These are phyloP conservation scores for Volutella citrinella DNA, from an alignment of 2,329 filamentous ascomycete genomes.

Conservation along the genomic window DNA sequence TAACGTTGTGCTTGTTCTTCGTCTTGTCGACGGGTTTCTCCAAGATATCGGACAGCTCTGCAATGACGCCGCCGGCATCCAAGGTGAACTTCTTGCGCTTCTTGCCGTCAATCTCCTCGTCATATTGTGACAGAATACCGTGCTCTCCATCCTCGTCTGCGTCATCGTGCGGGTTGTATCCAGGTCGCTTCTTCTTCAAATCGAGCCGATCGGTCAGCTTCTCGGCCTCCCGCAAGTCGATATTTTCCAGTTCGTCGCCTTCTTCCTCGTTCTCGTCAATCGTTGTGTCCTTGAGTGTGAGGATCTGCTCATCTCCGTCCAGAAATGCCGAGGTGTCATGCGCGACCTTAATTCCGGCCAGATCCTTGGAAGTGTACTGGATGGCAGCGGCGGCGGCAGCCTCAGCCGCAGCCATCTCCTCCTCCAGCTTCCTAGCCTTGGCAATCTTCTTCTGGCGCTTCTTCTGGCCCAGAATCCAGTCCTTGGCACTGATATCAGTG, in stretches of 20 bases:
- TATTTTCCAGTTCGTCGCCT: slow-evolving; percentile 84
- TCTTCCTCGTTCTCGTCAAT: slow-evolving; percentile 82
- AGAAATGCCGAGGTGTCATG: slow-evolving; percentile 82
- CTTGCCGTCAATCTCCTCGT: slow-evolving; percentile 91
- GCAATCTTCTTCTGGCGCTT: slow-evolving; percentile 92
- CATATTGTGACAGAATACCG: slow-evolving; percentile 82
- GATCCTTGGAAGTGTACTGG: slow-evolving; percentile 79
- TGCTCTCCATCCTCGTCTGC: slow-evolving; percentile 63
- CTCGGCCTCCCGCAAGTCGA: slow-evolving; percentile 69
- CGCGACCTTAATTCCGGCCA: slow-evolving; percentile 87
- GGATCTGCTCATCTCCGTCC: slow-evolving; percentile 79
- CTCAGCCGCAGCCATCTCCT: slow-evolving; percentile 77
- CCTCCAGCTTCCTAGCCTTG: slow-evolving; percentile 66
- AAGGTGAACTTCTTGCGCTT: slow-evolving; percentile 86
- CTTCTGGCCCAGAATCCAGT: slow-evolving; percentile 87
- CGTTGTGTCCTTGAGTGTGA: slow-evolving; percentile 91
- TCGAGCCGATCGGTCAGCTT: slow-evolving; percentile 73
- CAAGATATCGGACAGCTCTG: slow-evolving; percentile 58
- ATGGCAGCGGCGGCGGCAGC: slow-evolving; percentile 58
- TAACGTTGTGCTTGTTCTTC: slow-evolving; percentile 69
- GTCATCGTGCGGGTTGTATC: slow-evolving; percentile 80
- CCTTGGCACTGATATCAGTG: slow-evolving; percentile 70
- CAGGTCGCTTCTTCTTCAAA: slow-evolving; percentile 83
- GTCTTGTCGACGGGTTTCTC: slow-evolving; percentile 49
- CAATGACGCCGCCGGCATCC: slow-evolving; percentile 69